Base-by-base conservation (phyloP, 805 yeast genomes). In the Cyberlindnera mycetangii region DNA sequence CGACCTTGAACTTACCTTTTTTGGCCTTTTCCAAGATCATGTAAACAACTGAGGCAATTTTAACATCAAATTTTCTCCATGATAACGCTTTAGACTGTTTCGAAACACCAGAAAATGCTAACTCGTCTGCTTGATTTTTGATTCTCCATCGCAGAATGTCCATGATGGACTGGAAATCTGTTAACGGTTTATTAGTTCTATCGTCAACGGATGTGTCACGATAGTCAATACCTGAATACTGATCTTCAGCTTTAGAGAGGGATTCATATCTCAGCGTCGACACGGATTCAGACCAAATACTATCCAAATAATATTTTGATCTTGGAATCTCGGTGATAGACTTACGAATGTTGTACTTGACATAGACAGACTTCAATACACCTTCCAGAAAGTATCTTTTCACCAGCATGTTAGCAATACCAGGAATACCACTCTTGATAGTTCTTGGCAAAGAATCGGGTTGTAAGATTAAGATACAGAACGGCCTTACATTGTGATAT, bases 391-490 rank as follows among this genome's bases (percentile, higher is more conserved):
- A 89, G 52, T 79, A 76, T 52, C 82, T 78, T 57, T 83, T 87
- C 65, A 86, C 89, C 56, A 81, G 75, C 85, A 81, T 87, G 54
- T 90, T 93, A 0, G 98, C 98, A 50, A 93, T 85, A 55, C 93
- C 98, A 17, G 88, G 72, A 8, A 97, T 83, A 18, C 96, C 96
- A 62, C 87, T 81, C 53, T 93, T 71, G 57, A 81, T 71, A 25
- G 95, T 83, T 58, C 96, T 78, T 4, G 99, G 97, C 20, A 93
- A 69, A 0, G 89, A 73, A 46, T 87, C 87, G 19, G 86, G 83
- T 20, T 88, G 84, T 1, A 92, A 84, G 3, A 90, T 82, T 49
- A 89, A 59, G 2, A 90, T 82, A 62, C 97, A 89, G 59, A 83
- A 85, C 2, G 90, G 79, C 25, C 93, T 74, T 39, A 93, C 81